phyloP scores from a whole-genome alignment of 2,329 filamentous ascomycete genomes.

The Hypoxylon sp. region DNA sequence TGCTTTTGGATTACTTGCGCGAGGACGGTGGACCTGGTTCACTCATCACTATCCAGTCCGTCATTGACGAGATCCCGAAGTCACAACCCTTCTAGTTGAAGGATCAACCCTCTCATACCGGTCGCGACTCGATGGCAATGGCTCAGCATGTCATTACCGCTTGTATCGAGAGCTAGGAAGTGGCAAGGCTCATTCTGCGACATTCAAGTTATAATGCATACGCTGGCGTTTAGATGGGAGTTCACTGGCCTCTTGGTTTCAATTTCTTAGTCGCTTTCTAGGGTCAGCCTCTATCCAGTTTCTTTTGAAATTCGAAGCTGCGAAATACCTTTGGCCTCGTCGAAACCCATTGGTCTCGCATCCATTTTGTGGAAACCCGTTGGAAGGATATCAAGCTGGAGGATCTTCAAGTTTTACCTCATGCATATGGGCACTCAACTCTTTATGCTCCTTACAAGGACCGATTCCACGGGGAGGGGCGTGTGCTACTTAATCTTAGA shows the following conservation, averaged over 20 bases:
- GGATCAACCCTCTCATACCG: not conserved
- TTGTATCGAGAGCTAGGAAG: not conserved
- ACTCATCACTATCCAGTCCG: conserved; percentile 76
- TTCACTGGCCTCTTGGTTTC: conserved; percentile 3
- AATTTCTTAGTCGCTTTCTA: not conserved
- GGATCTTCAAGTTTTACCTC: not conserved
- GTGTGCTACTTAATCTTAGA: conserved; percentile 18
- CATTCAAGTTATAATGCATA: conserved; percentile 18
- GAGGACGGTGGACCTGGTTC: conserved; percentile 85
- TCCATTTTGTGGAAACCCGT: conserved; percentile 1
- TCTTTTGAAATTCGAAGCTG: conserved; percentile 1
- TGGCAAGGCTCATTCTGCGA: not conserved
- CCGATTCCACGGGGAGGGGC: not conserved
- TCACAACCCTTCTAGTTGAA: conserved; percentile 50
- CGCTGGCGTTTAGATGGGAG: conserved; percentile 10
- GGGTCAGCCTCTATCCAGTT: not conserved
- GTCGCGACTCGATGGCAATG: not conserved
- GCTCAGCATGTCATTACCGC: not conserved
- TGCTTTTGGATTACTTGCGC: conserved; percentile 85
- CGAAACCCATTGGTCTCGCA: not conserved
- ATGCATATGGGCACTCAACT: not conserved
- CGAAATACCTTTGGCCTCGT: not conserved
- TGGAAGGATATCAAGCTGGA: conserved; percentile 1
- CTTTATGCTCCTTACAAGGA: not conserved
- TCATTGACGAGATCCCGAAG: conserved; percentile 64